phyloP scores from a whole-genome alignment of 2,329 filamentous ascomycete genomes.

The Metarhizium brunneum region DNA sequence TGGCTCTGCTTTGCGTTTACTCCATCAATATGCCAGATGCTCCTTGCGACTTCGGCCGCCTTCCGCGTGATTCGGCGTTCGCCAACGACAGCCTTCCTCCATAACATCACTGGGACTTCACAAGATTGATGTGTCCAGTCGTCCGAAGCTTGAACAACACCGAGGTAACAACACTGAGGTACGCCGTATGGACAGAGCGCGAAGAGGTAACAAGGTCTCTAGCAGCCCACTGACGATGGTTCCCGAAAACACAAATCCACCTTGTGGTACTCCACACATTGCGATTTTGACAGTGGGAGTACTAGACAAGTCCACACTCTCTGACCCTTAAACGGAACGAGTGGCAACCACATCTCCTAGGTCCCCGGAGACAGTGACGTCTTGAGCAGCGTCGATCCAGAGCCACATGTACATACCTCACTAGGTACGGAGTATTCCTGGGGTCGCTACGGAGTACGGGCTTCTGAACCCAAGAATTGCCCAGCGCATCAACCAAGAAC shows the following conservation, averaged over 20 bases:
- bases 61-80: constrained; percentile 6
- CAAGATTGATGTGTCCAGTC: background rate
- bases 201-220: too few species aligned
- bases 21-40: background rate
- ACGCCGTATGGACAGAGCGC: too few species aligned
- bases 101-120: background rate
- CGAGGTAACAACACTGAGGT: too few species aligned
- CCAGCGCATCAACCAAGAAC: background rate
- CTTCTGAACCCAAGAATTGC: background rate
- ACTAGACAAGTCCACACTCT: too few species aligned
- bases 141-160: background rate
- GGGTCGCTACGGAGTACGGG: background rate
- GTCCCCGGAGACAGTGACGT: constrained; percentile 3
- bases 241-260: too few species aligned
- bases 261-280: too few species aligned
- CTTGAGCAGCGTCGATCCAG: constrained; percentile 11
- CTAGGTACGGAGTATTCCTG: background rate
- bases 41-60: constrained; percentile 6
- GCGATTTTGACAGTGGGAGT: too few species aligned
- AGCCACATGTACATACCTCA: constrained; percentile 7
- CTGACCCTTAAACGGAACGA: too few species aligned
- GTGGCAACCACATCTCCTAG: background rate
- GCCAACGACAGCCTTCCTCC: background rate
- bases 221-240: too few species aligned
- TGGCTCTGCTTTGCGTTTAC: background rate